Evolutionary conservation across 208 protist species (phyloP), one percentile per base, ranked within the genome.

Genomic region (Acanthamoeba healyi): DNA sequence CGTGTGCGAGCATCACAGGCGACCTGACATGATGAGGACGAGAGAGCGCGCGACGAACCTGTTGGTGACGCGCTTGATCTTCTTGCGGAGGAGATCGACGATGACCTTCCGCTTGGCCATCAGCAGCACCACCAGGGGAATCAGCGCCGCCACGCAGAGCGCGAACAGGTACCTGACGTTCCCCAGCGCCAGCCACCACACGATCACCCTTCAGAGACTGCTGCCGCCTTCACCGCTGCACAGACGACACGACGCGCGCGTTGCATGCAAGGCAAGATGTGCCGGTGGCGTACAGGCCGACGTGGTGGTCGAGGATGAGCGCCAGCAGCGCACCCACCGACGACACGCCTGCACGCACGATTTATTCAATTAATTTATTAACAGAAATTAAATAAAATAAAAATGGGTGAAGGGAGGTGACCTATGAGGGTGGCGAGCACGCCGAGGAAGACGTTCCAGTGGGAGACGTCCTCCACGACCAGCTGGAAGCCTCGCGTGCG

Each of bases 101-200:
- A 84, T 84, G 44, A 84, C 74, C 74, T 84, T 84, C 15, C 74
- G 74, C 74, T 84, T 84, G 74, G 74, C 74, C 74, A 84, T 84
- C 42, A 84, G 74, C 26, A 84, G 46, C 44, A 84, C 74, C 74
- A 84, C 74, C 7, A 84, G 5, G 15, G 74, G 74, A 14, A 84
- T 84, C 44, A 84, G 17, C n/a, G 74, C 4, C n/a, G 44, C 74
- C 38, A 56, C 44, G 44, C 38, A 58, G 14, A 84, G 74, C 74
- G 74, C 74, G 46, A 84, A 84, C 42, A 84, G 42, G 42, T 84
- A 84, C 74, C 74, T 84, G 42, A 2, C 0, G 12, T 40, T 0
- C 44, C 44, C 44, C 44, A n/a, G n/a, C n/a, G 17, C 46, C 46
- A 51, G 46, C 46, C 14, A 0, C 46, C 14, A 15, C 46, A 15